These are phyloP conservation scores for Aspergillus niger DNA, from an alignment of 2,329 filamentous ascomycete genomes.

Conservation along the genomic window DNA sequence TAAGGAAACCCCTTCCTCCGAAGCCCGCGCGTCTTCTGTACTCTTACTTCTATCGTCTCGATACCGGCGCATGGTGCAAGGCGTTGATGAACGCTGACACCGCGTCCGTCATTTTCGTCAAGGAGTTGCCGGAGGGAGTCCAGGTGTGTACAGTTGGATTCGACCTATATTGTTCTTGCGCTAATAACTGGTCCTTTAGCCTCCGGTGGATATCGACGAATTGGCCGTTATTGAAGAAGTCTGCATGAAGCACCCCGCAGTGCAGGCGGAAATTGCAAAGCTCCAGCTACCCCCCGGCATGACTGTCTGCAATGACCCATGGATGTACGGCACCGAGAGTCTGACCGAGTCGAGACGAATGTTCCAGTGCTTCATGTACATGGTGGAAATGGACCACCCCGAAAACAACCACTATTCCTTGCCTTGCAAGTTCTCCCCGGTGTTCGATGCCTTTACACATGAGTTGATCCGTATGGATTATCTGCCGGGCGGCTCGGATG, in stretches of 20 bases:
- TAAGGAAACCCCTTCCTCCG: slow-evolving; percentile 50
- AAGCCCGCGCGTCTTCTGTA: slow-evolving; percentile 57
- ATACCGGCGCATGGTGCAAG: slow-evolving; percentile 45
- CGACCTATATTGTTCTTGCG: slow-evolving; percentile 36
- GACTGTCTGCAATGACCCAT: slow-evolving; percentile 61
- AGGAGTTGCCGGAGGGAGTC: slow-evolving; percentile 49
- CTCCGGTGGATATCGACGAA: slow-evolving; percentile 61
- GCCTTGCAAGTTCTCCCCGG: slow-evolving; percentile 40
- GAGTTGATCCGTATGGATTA: slow-evolving; percentile 70
- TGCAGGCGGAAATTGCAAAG: slow-evolving; percentile 61
- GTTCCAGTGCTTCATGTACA: slow-evolving; percentile 46
- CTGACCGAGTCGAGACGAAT: slow-evolving; percentile 42
- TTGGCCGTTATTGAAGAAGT: slow-evolving; percentile 59
- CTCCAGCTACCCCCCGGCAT: slow-evolving; percentile 60
- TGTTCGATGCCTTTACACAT: slow-evolving; percentile 61
- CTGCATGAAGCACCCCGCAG: slow-evolving; percentile 56
- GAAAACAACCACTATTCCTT: slow-evolving; percentile 42
- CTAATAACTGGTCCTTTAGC: slow-evolving; percentile 54
- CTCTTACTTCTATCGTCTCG: slow-evolving; percentile 51
- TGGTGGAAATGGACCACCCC: slow-evolving; percentile 37
- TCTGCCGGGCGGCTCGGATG: slow-evolving; percentile 67
- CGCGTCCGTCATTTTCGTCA: slow-evolving; percentile 37
- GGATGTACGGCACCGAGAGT: slow-evolving; percentile 65
- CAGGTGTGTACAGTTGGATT: slow-evolving; percentile 37
- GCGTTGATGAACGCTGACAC: slow-evolving; percentile 45